These are phyloP conservation scores for Colletotrichum sp. DNA, from an alignment of 2,329 filamentous ascomycete species.

Conservation along the genomic window DNA sequence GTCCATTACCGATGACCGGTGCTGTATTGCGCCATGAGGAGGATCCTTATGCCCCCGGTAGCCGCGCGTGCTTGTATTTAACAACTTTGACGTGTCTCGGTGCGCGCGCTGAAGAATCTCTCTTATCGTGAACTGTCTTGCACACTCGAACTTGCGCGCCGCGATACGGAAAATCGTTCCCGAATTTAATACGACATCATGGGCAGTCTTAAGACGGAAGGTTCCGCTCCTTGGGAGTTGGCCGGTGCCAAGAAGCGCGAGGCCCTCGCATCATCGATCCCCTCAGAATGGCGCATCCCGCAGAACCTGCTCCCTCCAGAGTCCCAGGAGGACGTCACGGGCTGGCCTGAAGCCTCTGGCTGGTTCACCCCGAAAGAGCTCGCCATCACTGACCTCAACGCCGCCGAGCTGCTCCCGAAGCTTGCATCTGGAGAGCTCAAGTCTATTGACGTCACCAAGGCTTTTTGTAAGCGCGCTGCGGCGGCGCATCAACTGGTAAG, in stretches of 20 bases:
- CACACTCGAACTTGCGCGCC: not conserved
- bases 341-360: conserved; percentile 60
- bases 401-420: conserved; percentile 35
- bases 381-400: conserved; percentile 38
- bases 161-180: not conserved
- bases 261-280: conserved; percentile 53
- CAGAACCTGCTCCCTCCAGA: conserved; percentile 55
- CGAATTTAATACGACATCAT: not conserved
- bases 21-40: not conserved
- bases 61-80: conserved; percentile 6
- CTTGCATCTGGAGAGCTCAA: conserved; percentile 41
- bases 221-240: conserved; percentile 39
- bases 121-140: not conserved
- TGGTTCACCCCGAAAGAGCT: conserved; percentile 58
- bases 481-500: conserved; percentile 36
- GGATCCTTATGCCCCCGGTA: not conserved
- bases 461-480: conserved; percentile 57
- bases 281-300: conserved; percentile 62
- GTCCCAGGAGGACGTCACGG: conserved; percentile 59
- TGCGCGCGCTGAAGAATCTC: not conserved
- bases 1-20: not conserved
- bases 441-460: conserved; percentile 51
- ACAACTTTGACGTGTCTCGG: not conserved
- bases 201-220: conserved; percentile 11
- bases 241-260: conserved; percentile 48